phyloP scores from a whole-genome alignment of 2,329 filamentous ascomycete species.

The Helotiales sp. region DNA sequence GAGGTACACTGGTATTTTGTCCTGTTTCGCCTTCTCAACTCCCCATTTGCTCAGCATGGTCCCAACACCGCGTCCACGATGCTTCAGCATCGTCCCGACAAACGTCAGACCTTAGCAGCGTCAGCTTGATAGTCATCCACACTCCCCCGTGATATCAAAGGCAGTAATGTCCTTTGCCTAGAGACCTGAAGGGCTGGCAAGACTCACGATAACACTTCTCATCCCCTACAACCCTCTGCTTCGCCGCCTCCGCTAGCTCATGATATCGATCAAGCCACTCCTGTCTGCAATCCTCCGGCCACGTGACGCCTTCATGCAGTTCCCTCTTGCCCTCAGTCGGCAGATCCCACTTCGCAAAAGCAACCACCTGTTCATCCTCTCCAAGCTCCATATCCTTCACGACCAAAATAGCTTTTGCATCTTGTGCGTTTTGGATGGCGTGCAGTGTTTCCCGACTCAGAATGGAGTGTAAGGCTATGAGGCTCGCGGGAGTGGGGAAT shows the following conservation, averaged over 20 bases:
- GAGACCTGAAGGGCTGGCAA: background rate
- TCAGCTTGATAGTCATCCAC: background rate
- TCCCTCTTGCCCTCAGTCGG: conserved; percentile 15
- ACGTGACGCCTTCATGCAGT: conserved; percentile 19
- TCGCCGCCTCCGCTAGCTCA: conserved; percentile 30
- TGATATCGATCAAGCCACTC: conserved; percentile 33
- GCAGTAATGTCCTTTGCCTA: background rate
- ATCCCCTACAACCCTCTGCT: conserved; percentile 32
- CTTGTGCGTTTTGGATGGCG: conserved; percentile 20
- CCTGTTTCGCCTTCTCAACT: conserved; percentile 27
- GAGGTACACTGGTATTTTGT: conserved; percentile 35
- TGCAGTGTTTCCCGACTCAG: conserved; percentile 31
- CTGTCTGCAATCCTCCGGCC: conserved; percentile 30
- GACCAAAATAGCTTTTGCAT: conserved; percentile 32
- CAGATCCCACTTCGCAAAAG: conserved; percentile 41
- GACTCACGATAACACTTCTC: conserved; percentile 38
- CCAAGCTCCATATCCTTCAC: conserved; percentile 31
- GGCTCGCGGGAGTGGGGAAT: conserved; percentile 35
- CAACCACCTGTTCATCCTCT: conserved; percentile 29
- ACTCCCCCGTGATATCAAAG: background rate
- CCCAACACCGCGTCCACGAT: conserved; percentile 35
- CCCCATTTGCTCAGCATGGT: conserved; percentile 38
- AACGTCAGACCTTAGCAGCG: conserved; percentile 36
- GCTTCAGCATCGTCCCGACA: conserved; percentile 34
- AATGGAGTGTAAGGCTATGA: conserved; percentile 26